These are phyloP conservation scores for Cadophora gregata DNA, from an alignment of 2,329 filamentous ascomycete species.

Conservation along the genomic window DNA sequence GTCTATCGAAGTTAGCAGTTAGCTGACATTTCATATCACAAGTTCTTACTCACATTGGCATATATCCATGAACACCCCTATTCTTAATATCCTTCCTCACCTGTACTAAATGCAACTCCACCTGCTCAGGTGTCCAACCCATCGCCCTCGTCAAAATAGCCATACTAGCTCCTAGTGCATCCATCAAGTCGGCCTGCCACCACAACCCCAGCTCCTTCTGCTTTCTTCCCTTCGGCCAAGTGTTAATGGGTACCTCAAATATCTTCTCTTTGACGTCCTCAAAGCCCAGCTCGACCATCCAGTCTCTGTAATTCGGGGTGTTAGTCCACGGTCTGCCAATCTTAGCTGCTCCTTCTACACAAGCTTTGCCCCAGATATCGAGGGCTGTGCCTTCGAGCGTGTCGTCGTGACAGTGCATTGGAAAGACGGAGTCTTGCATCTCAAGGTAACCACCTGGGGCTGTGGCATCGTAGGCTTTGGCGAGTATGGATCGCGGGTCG, in stretches of 20 bases:
- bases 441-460: conserved; percentile 22
- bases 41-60: conserved; percentile 11
- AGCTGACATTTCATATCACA: background rate
- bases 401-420: conserved; percentile 13
- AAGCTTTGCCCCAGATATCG: conserved; percentile 16
- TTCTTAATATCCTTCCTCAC: conserved; percentile 17
- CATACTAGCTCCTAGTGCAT: conserved; percentile 2
- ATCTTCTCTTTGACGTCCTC: conserved; percentile 39
- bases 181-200: conserved; percentile 2
- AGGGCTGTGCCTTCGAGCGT: conserved; percentile 16
- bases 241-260: conserved; percentile 39
- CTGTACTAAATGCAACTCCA: conserved; percentile 2
- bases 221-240: conserved; percentile 39
- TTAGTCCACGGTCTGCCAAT: conserved; percentile 14
- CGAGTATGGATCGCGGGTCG: conserved; percentile 10
- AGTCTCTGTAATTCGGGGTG: conserved; percentile 7
- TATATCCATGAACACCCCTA: conserved; percentile 16
- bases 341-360: conserved; percentile 15
- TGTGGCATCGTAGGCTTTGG: conserved; percentile 13
- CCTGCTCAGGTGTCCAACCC: conserved; percentile 18
- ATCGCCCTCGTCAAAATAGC: conserved; percentile 4
- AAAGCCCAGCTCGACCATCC: conserved; percentile 35
- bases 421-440: conserved; percentile 20
- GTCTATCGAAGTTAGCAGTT: background rate
- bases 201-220: conserved; percentile 32